Evolutionary conservation across 2,329 filamentous ascomycete species (phyloP), one percentile per base, ranked within the genome.

Genomic region (Aureobasidium sp.): DNA sequence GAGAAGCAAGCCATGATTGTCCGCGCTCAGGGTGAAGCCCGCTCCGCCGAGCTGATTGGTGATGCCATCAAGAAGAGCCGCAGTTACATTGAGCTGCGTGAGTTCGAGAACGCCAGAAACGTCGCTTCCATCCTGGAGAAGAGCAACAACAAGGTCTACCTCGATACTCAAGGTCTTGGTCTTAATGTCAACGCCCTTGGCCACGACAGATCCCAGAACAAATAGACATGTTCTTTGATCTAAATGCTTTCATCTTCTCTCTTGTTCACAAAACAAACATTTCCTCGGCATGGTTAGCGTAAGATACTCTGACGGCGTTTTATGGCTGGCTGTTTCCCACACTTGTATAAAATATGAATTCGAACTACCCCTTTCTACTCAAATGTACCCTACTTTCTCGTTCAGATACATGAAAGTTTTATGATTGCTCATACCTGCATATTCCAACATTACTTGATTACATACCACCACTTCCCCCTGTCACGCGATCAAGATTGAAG

Each of bases 1-100:
- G 94, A 99, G 84, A 99, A 99, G 83, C 94, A 99, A 80, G 94
- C 94, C 70, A 97, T 92, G 81, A 92, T 99, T 62, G 94, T 99
- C 73, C 91, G 92, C 79, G 94, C 94, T 4, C 94, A 97, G 86
- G 94, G 94, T 91, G 94, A 99, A 81, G 94, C 94, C 55, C 90
- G 94, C 68, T 97, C 94, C 43, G 94, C 94, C 51, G 92, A 99
- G 79, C 87, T 99, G 67, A 97, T 99, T 72, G 94, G 94, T 77
- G 94, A 99, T 59, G 94, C 94, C 65, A 96, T 99, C 86, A 99
- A 97, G 90, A 99, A 97, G 88, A 95, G 84, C 81, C 89, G 92
- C 79, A 89, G 91, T 67, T 99, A 99, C 76, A 86, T 99, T 66
- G 94, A 97, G 78, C 84, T 99, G 73, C 90, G 95, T 79, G 94